Evolutionary conservation across 2,329 filamentous ascomycete genomes (phyloP), one percentile per base, ranked within the genome.

Genomic region (Decorospora gaudefroyi): DNA sequence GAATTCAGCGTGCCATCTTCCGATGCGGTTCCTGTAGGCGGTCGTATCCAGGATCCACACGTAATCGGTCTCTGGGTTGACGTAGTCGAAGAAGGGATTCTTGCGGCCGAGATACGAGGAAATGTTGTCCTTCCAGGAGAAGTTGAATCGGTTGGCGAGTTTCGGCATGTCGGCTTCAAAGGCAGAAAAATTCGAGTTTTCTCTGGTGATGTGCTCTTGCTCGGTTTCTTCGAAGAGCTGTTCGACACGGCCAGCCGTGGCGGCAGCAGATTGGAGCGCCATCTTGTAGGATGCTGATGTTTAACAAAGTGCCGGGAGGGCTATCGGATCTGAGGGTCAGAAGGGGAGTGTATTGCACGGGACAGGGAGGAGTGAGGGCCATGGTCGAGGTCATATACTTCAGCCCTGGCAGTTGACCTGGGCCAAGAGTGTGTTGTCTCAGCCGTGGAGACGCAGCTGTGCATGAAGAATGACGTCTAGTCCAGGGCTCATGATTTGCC

Each of bases 11-110:
- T 88, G 78, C 90, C 90, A 96, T 12, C 61, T 58, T 46, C 72
- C 74, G 71, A 67, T 30, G 53, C 47, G 50, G 66, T 64, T 68
- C 48, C 82, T 81, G 67, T 86, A 92, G 4, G 90, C 91, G 2
- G 88, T 92, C 62, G 93, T 96, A 74, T 97, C 90, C 33, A 96
- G 76, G 6, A 96, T 75, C 92, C 92, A 96, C 27, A 96, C 84
- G 10, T 81, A 83, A 67, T 96, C 87, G 35, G 76, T 69, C n/a
- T 81, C 72, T 11, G 77, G 75, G 41, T 83, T 79, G 32, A 89
- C 80, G 22, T 51, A 35, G 6, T 55, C 44, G 39, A 53, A 64
- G 52, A 72, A 70, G 1, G 70, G 70, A 38, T 73, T 73, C 12
- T 51, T 57, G 23, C 61, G 58, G 18, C 70, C 70, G n/a, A 73